Percentiles rank a stretch among this genome's conserved stretches.
phyloP scores from a whole-genome alignment of 129 eudicot species.

The Artemisia tridentata region DNA sequence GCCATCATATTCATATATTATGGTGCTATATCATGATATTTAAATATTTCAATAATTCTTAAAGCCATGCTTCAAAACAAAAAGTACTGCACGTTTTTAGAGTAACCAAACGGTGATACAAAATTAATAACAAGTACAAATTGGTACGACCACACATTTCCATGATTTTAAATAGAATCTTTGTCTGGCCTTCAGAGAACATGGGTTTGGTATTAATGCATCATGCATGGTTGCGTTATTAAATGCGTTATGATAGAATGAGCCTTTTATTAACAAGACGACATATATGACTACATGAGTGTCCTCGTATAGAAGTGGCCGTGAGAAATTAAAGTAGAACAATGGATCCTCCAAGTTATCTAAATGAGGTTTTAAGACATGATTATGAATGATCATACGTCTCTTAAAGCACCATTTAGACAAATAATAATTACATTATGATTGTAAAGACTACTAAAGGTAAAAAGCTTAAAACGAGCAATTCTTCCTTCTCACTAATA shows the following conservation, averaged over 20 bases:
- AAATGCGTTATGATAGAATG: too few species aligned
- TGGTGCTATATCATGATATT: not conserved
- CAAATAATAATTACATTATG: not conserved
- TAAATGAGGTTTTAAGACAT: constrained; percentile 21
- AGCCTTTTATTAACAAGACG: not conserved
- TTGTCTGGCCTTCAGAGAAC: not conserved
- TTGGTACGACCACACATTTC: not conserved
- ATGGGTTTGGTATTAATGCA: not conserved
- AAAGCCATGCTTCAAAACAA: not conserved
- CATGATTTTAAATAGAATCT: not conserved
- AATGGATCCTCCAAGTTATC: not conserved
- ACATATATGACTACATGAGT: not conserved
- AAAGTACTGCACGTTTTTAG: not conserved
- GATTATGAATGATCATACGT: not conserved
- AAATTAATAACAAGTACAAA: not conserved
- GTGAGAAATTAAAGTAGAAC: not conserved
- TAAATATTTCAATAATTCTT: not conserved
- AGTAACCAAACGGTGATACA: not conserved
- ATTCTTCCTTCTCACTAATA: not conserved
- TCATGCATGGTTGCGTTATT: too few species aligned
- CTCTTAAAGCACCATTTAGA: constrained; percentile 16
- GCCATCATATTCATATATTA: not conserved
- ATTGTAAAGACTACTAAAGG: constrained; percentile 5
- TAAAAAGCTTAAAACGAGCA: not conserved
- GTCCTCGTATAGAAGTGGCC: not conserved